Evolutionary conservation across 768 basidiomycete species (phyloP).

Genomic region (Lenzites betulinus): DNA sequence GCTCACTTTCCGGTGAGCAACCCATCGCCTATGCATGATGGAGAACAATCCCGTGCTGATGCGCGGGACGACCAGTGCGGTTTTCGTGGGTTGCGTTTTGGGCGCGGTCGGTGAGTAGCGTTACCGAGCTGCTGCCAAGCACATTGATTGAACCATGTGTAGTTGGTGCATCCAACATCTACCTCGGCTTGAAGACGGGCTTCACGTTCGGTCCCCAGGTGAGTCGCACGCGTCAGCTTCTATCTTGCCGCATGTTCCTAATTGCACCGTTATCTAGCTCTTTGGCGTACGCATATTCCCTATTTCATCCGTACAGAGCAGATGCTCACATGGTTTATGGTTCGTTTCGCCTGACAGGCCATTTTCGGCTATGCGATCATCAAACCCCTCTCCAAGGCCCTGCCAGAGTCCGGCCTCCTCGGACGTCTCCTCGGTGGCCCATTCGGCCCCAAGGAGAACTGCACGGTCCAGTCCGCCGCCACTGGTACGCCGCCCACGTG

Average conservation of each 20-base stretch:
- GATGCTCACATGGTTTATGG: not conserved
- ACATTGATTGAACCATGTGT: conserved; percentile 51
- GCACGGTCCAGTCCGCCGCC: conserved; percentile 60
- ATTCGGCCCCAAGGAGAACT: conserved; percentile 69
- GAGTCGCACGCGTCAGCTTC: not conserved
- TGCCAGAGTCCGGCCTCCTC: conserved; percentile 49
- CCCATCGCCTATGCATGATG: not conserved
- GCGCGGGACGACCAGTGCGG: not conserved
- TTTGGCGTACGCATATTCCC: conserved; percentile 47
- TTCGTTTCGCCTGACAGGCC: conserved; percentile 32
- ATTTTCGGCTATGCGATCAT: conserved; percentile 65
- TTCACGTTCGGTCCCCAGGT: conserved; percentile 63
- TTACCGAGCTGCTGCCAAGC: conserved; percentile 1
- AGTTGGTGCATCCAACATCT: conserved; percentile 64
- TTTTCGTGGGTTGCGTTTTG: conserved; percentile 22
- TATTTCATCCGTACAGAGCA: not conserved
- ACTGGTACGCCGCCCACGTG: conserved; percentile 38
- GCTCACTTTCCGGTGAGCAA: conserved; percentile 46
- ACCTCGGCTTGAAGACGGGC: conserved; percentile 69
- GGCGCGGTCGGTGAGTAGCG: conserved; percentile 22
- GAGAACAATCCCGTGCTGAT: not conserved
- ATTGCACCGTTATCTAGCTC: conserved; percentile 27
- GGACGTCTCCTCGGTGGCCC: conserved; percentile 52
- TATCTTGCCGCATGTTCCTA: not conserved
- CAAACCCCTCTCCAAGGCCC: conserved; percentile 52